Base-by-base conservation (phyloP, 306 rosid species). In the Glycine latifolia region DNA sequence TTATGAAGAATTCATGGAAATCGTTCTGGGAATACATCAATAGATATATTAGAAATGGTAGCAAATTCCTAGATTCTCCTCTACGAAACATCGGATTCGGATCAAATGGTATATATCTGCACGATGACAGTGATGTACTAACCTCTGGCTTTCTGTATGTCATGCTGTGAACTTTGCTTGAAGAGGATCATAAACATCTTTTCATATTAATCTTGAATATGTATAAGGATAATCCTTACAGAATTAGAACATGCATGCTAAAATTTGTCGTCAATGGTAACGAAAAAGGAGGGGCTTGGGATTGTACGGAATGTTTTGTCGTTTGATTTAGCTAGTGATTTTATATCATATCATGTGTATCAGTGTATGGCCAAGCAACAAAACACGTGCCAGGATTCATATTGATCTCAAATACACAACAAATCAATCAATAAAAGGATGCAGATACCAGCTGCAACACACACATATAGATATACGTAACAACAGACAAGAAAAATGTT, bases 401-500 rank as follows among this genome's bases (percentile, higher is more conserved):
- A 73, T 54, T 73, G 52, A n/a, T 31, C 20, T 49, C 81, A 52
- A 70, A 56, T 33, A 5, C 47, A 67, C 8, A 14, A 16, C 26
- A 37, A 65, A 67, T 52, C 5, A 65, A 46, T 11, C 26, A 74
- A 26, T 17, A 13, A 58, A 75, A 77, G 61, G 67, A 35, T 85
- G 37, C 11, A 16, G n/a, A 76, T 9, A 75, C 31, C 31, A 26
- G 31, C 31, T 26, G 31, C 31, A 26, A 26, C 31, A 26, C 31
- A 26, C 31, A 26, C 13, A 31, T 5, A 68, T 10, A 60, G 37
- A 79, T 14, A 12, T 5, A 68, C 39, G 55, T 20, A 58, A 78
- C 49, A 73, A 73, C 15, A 67, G 80, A 78, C 50, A 46, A 67
- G 78, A 79, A 79, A 79, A 35, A 41, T 5, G 70, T 68, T 46